These are phyloP conservation scores for Cupressus sempervirens DNA, from an alignment of 75 land plant genomes.

Conservation along the genomic window DNA sequence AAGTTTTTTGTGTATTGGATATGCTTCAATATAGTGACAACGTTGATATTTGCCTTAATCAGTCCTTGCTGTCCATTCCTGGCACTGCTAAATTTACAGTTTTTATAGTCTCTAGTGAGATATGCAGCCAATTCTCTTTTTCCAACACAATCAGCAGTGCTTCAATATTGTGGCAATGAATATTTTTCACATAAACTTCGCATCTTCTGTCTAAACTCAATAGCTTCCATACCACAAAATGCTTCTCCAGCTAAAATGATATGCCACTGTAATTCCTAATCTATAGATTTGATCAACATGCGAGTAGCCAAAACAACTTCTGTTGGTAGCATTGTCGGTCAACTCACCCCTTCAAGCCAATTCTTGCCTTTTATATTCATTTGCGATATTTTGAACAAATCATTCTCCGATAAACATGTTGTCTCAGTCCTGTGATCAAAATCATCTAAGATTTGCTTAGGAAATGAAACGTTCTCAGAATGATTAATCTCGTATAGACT, in stretches of 20 bases:
- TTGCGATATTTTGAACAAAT: neutral
- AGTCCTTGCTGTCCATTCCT: too few species aligned
- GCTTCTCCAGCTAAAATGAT: slow-evolving; percentile 95
- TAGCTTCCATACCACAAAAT: slow-evolving; percentile 85
- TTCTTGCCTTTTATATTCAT: neutral
- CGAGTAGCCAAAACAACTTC: slow-evolving; percentile 75
- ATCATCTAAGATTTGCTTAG: slow-evolving; percentile 2
- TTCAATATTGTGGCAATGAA: slow-evolving; percentile 82
- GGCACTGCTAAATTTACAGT: slow-evolving; percentile 75
- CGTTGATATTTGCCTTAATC: too few species aligned
- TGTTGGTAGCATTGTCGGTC: slow-evolving; percentile 77
- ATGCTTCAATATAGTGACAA: slow-evolving; percentile 74
- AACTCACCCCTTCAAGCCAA: slow-evolving; percentile 55
- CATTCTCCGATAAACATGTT: slow-evolving; percentile 14
- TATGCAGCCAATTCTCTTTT: slow-evolving; percentile 75
- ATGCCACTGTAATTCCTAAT: slow-evolving; percentile 10
- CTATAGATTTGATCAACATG: slow-evolving; percentile 33
- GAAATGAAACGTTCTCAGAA: neutral
- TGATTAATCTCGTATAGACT: slow-evolving; percentile 5
- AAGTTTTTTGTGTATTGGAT: slow-evolving; percentile 52
- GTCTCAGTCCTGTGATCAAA: neutral
- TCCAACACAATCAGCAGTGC: slow-evolving; percentile 87
- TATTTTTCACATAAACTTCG: slow-evolving; percentile 74
- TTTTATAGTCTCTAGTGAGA: slow-evolving; percentile 66
- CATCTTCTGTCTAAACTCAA: slow-evolving; percentile 76